A percentile compares a stretch with the other conserved stretches of the same genome.
Evolutionary conservation across 805 yeast species (phyloP).

Genomic region (Nakazawaea populi): DNA sequence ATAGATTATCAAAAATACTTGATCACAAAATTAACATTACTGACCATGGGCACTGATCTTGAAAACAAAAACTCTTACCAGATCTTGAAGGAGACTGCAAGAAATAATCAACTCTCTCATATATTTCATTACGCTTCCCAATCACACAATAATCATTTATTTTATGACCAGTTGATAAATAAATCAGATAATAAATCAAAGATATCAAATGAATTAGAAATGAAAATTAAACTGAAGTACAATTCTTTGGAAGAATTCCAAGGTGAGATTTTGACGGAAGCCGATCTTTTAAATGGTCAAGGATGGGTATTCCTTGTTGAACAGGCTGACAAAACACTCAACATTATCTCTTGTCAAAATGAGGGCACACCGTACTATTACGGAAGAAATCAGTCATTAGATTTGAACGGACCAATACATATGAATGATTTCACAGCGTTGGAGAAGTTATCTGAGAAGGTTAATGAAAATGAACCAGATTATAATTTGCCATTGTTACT

Average conservation of each 20-base stretch:
- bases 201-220: conserved; percentile 18
- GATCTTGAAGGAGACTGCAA: conserved; percentile 60
- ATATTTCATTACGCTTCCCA: conserved; percentile 88
- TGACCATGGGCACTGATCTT: conserved; percentile 73
- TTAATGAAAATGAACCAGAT: conserved; percentile 40
- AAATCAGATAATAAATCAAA: conserved; percentile 5
- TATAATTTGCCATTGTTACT: conserved; percentile 70
- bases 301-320: conserved; percentile 79
- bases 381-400: conserved; percentile 65
- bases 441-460: conserved; percentile 35
- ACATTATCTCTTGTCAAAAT: conserved; percentile 52
- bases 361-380: conserved; percentile 75
- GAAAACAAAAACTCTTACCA: conserved; percentile 76
- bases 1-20: conserved; percentile 65
- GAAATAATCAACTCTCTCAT: conserved; percentile 57
- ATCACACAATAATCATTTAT: conserved; percentile 87
- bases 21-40: conserved; percentile 52
- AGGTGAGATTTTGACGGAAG: conserved; percentile 39
- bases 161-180: conserved; percentile 55
- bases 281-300: conserved; percentile 52
- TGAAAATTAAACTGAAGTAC: conserved; percentile 30
- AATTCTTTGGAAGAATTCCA: conserved; percentile 46
- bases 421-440: conserved; percentile 46
- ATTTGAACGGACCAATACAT: conserved; percentile 67
- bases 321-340: conserved; percentile 50